phyloP scores from a whole-genome alignment of 176 grass and related monocot species.

The Bromus sterilis region DNA sequence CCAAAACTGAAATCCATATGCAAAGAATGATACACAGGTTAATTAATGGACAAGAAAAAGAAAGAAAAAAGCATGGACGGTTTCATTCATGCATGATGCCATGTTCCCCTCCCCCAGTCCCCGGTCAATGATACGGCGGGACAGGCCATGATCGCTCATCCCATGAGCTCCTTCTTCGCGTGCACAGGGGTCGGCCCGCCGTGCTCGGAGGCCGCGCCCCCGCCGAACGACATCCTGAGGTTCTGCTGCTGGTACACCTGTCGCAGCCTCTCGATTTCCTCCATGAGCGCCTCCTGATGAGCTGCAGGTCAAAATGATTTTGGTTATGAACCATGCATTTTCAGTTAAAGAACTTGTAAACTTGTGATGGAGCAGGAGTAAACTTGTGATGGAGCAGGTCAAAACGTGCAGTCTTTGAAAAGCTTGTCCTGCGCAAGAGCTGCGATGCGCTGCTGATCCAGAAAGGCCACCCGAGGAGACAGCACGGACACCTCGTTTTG shows the following conservation, averaged over 20 bases:
- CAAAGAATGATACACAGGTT: slow-evolving; percentile 40
- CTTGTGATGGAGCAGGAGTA: neutral
- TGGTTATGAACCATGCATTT: neutral
- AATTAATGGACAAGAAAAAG: slow-evolving; percentile 7
- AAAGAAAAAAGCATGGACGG: slow-evolving; percentile 8
- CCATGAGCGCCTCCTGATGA: slow-evolving; percentile 85
- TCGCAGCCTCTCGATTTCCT: slow-evolving; percentile 83
- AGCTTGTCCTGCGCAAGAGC: slow-evolving; percentile 93
- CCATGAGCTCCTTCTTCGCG: slow-evolving; percentile 42
- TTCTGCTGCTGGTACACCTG: slow-evolving; percentile 92
- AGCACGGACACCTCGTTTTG: slow-evolving; percentile 80
- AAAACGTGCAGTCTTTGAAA: slow-evolving; percentile 91
- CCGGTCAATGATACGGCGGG: slow-evolving; percentile 26
- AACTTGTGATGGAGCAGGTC: no score
- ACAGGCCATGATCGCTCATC: neutral
- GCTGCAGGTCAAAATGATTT: slow-evolving; percentile 29
- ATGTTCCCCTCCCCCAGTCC: slow-evolving; percentile 6
- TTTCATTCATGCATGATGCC: slow-evolving; percentile 2
- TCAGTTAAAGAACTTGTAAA: neutral
- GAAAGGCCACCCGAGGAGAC: slow-evolving; percentile 79
- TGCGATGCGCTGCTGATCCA: slow-evolving; percentile 94
- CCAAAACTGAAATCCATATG: slow-evolving; percentile 2
- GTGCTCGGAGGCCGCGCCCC: neutral
- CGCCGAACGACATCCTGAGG: slow-evolving; percentile 39
- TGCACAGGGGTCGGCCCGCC: slow-evolving; percentile 19